phyloP scores from a whole-genome alignment of 768 basidiomycete genomes.

The Trametes cinnabarina region DNA sequence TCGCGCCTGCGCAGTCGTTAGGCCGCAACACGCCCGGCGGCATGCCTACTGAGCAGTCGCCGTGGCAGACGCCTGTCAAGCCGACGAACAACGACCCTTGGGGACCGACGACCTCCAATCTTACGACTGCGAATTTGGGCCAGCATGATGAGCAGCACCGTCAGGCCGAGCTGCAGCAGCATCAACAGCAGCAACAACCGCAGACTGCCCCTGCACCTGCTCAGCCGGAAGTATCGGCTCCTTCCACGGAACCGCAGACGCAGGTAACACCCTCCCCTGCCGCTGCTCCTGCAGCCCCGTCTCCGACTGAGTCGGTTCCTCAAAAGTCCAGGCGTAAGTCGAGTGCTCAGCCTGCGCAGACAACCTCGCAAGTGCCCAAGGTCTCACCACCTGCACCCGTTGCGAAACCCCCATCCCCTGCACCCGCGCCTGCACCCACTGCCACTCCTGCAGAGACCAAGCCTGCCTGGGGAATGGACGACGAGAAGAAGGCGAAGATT shows the following conservation, averaged over 20 bases:
- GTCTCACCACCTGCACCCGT: background rate
- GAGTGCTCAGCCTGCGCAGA: conserved; percentile 2
- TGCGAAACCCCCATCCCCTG: conserved; percentile 3
- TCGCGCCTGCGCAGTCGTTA: conserved; percentile 23
- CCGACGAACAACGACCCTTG: conserved; percentile 47
- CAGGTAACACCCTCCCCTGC: conserved; percentile 15
- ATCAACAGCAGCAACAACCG: conserved; percentile 15
- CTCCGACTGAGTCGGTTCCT: conserved; percentile 11
- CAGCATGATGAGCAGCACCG: conserved; percentile 57
- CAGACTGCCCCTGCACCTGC: conserved; percentile 10
- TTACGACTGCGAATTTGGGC: conserved; percentile 57
- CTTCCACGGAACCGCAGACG: conserved; percentile 7
- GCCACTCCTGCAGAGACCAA: conserved; percentile 35
- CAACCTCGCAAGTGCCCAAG: conserved; percentile 1
- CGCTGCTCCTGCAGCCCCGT: conserved; percentile 6
- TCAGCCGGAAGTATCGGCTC: conserved; percentile 14
- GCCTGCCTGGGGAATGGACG: conserved; percentile 66
- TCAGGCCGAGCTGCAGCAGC: conserved; percentile 29
- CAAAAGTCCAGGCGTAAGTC: conserved; percentile 19
- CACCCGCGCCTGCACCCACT: conserved; percentile 1
- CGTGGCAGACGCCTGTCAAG: conserved; percentile 53
- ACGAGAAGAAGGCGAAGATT: conserved; percentile 59
- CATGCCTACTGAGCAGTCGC: conserved; percentile 43
- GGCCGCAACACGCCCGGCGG: conserved; percentile 8
- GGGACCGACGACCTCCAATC: conserved; percentile 47